Percentiles rank a stretch among this genome's conserved stretches.
phyloP scores from a whole-genome alignment of 1,139 yeast genomes.

The Barnettozyma hawaiiensis region DNA sequence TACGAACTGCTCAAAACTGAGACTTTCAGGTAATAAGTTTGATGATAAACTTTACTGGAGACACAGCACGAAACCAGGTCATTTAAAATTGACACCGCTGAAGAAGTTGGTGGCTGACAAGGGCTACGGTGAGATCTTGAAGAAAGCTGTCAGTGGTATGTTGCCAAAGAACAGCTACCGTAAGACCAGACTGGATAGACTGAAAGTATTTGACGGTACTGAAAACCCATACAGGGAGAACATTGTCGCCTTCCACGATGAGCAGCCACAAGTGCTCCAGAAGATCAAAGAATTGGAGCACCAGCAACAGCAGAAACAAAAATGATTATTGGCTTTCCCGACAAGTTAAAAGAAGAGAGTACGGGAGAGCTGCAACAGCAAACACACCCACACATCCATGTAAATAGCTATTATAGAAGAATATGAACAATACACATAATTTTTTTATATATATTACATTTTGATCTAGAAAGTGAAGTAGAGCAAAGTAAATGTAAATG shows the following conservation, averaged over 20 bases:
- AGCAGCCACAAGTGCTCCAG: conserved; percentile 48
- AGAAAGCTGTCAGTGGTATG: conserved; percentile 92
- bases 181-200: conserved; percentile 71
- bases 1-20: conserved; percentile 79
- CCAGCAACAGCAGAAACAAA: too few species aligned
- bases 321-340: too few species aligned
- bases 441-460: not conserved
- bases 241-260: conserved; percentile 82
- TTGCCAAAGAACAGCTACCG: conserved; percentile 86
- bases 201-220: conserved; percentile 83
- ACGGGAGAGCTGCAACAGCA: too few species aligned
- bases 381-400: too few species aligned
- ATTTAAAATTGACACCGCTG: conserved; percentile 79
- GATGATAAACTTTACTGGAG: conserved; percentile 84
- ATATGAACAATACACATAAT: conserved; percentile 2
- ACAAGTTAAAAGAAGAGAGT: conserved; percentile 2
- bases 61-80: conserved; percentile 89
- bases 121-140: conserved; percentile 80
- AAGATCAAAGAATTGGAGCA: conserved; percentile 31
- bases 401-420: conserved; percentile 5
- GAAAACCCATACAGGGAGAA: conserved; percentile 83
- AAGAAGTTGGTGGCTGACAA: conserved; percentile 67
- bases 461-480: not conserved
- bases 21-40: conserved; percentile 78
- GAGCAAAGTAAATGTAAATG: too few species aligned